These are phyloP conservation scores for Termitomyces sp. DNA, from an alignment of 768 basidiomycete genomes.

Conservation along the genomic window DNA sequence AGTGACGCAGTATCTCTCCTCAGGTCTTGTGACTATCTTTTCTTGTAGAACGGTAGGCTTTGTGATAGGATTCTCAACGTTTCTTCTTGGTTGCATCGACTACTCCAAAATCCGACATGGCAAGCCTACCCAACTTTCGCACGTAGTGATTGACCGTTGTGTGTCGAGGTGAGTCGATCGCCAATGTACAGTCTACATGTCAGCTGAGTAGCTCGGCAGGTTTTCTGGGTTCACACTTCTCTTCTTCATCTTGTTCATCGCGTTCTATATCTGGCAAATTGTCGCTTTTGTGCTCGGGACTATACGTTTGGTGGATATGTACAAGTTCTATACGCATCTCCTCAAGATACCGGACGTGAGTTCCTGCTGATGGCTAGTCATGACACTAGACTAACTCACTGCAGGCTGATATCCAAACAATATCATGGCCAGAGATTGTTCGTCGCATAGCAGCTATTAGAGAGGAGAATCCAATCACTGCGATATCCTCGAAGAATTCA, in stretches of 20 bases:
- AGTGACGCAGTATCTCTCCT: slow-evolving; percentile 29
- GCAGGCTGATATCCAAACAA: slow-evolving; percentile 95
- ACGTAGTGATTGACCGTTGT: slow-evolving; percentile 81
- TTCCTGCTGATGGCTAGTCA: slow-evolving; percentile 1
- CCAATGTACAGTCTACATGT: neutral
- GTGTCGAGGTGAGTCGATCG: slow-evolving; percentile 62
- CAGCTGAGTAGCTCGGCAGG: slow-evolving; percentile 30
- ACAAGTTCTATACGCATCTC: slow-evolving; percentile 92
- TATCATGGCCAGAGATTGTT: slow-evolving; percentile 95
- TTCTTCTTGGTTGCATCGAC: slow-evolving; percentile 92
- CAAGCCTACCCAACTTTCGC: slow-evolving; percentile 61
- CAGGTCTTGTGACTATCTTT: slow-evolving; percentile 19
- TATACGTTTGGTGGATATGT: slow-evolving; percentile 85
- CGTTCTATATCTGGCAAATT: slow-evolving; percentile 88
- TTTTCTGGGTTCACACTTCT: slow-evolving; percentile 81
- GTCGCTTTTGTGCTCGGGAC: slow-evolving; percentile 72
- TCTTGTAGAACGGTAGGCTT: slow-evolving; percentile 86
- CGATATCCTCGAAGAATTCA: slow-evolving; percentile 60
- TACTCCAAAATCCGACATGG: slow-evolving; percentile 75
- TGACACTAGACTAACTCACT: slow-evolving; percentile 5
- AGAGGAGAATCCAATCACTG: slow-evolving; percentile 90
- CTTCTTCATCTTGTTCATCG: slow-evolving; percentile 81
- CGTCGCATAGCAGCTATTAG: slow-evolving; percentile 84
- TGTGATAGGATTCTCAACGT: slow-evolving; percentile 97
- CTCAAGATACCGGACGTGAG: slow-evolving; percentile 91